Evolutionary conservation across 1,139 yeast species (phyloP), one percentile per base, ranked within the genome.

Genomic region (Eremothecium coryli): DNA sequence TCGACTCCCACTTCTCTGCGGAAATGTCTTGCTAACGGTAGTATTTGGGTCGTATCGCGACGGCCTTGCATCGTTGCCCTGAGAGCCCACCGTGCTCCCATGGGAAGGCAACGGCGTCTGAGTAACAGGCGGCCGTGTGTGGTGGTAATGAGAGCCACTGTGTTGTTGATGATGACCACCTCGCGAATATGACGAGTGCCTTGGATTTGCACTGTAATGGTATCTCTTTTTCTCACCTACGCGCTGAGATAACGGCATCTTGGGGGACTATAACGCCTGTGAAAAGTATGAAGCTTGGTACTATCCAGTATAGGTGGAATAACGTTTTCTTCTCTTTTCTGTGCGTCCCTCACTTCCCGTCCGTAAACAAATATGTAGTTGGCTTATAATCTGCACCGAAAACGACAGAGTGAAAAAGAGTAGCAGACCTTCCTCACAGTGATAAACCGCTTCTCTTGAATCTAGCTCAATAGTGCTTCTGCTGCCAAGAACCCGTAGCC

Each of bases 191-290:
- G 44, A 32, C 13, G 39, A 24, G 26, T 44, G 46, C 35, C 53
- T 43, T 13, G 54, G 47, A 33, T 48, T 50, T 32, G 46, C 48
- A 10, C 46, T 42, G 32, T 52, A 53, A 31, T 50, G 52, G 33
- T 52, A 52, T 32, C 56, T 42, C 42, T 51, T 52, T 42, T 52
- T 50, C 24, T 51, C 56, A 24, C 49, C 41, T 31, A 48, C 31
- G 23, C 55, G 40, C 25, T 52, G 50, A 18, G 56, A 42, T 23
- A 35, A 11, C 13, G 38, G 38, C 39, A 38, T 31, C 15, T 12
- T 14, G 16, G n/a, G n/a, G n/a, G n/a, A n/a, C n/a, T n/a, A n/a
- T n/a, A n/a, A n/a, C n/a, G n/a, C n/a, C n/a, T n/a, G n/a, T n/a
- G n/a, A n/a, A n/a, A n/a, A n/a, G n/a, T n/a, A n/a, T n/a, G n/a